Evolutionary conservation across 2,329 filamentous ascomycete species (phyloP).

Genomic region (Exophiala spinifera): DNA sequence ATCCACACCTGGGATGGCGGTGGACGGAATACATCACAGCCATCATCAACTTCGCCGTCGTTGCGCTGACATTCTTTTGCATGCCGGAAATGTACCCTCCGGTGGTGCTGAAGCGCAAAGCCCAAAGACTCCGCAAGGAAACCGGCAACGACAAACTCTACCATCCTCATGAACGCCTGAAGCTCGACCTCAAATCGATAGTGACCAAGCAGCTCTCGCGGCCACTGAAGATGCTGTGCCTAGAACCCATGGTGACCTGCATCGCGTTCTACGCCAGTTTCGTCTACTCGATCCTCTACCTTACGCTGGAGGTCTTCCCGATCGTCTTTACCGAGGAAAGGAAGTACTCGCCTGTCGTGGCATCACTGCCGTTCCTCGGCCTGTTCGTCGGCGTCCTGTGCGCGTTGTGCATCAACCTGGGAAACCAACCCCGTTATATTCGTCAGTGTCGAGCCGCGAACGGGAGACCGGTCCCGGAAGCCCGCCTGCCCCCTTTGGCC

Average conservation of each 20-base stretch:
- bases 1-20: constrained; percentile 42
- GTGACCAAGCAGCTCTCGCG: constrained; percentile 44
- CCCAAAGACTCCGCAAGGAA: constrained; percentile 37
- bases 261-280: constrained; percentile 48
- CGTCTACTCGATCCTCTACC: constrained; percentile 48
- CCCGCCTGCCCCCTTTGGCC: constrained; percentile 46
- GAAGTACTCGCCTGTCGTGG: constrained; percentile 42
- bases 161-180: constrained; percentile 46
- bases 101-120: constrained; percentile 41
- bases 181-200: constrained; percentile 41
- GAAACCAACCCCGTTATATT: constrained; percentile 41
- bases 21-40: constrained; percentile 47
- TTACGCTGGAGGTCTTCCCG: constrained; percentile 48
- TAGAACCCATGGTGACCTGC: constrained; percentile 48
- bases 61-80: constrained; percentile 31
- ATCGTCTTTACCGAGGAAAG: constrained; percentile 44
- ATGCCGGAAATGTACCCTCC: constrained; percentile 43
- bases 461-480: constrained; percentile 39
- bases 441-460: constrained; percentile 25
- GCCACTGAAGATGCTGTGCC: constrained; percentile 45
- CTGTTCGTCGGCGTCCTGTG: constrained; percentile 45
- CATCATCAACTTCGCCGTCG: constrained; percentile 38
- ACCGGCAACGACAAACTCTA: constrained; percentile 40
- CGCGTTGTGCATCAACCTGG: constrained; percentile 42
- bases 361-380: constrained; percentile 46